Base-by-base conservation (phyloP, 768 basidiomycete species). In the Trametes punicea region DNA sequence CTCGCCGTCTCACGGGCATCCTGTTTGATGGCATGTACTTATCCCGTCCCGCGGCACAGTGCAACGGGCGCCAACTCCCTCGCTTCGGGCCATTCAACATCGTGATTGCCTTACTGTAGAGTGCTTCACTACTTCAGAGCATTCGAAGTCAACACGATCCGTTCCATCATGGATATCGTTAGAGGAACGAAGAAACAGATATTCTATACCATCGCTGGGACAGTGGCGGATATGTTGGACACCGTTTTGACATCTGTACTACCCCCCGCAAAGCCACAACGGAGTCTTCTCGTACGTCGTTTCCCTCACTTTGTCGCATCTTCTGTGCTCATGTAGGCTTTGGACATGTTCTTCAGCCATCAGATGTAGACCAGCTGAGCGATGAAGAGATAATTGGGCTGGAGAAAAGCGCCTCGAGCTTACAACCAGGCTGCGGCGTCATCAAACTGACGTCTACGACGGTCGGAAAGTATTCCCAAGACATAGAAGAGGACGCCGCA, bases 311-410 rank as follows among this genome's bases (percentile, higher is more conserved):
- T 16, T 4, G 36, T 18, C 4, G 36, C 36, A 38, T 18, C 36
- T 3, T 38, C 2, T 38, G 36, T 38, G n/a, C n/a, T n/a, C n/a
- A n/a, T n/a, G n/a, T n/a, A n/a, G n/a, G n/a, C n/a, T n/a, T n/a
- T n/a, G n/a, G n/a, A n/a, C 9, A 36, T 36, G 31, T 31, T 6
- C 15, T 16, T 0, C 53, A 55, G 53, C 34, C 53, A 5, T 55
- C 53, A 3, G 53, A 55, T 36, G 33, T 55, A 38, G 53, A 55
- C 53, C 4, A 39, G 16, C 16, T 55, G 9, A 33, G 27, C 15
- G 42, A 55, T 18, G 34, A 18, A 38, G 45, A 55, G 45, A 31
- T 55, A 33, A 9, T 55, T 20, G 21, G 30, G n/a, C 53, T 39
- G 6, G 3, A 30, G 25, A 6, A 26, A 29, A 21, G 20, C 31